phyloP scores from a whole-genome alignment of 2,329 filamentous ascomycete genomes.

The Colletotrichum cuscutae region DNA sequence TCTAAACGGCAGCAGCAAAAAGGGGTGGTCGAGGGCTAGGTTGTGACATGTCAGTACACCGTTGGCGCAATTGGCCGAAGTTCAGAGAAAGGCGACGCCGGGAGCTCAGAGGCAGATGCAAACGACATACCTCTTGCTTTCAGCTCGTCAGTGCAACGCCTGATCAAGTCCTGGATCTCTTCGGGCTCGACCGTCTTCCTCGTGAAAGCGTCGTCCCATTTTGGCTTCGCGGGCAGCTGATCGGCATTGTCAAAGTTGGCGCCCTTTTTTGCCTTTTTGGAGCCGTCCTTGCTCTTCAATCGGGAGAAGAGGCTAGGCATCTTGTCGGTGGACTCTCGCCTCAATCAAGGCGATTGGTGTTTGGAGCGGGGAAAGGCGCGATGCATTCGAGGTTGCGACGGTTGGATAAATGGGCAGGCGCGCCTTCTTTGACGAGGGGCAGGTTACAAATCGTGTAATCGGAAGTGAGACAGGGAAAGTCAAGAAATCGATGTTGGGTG shows the following conservation, averaged over 20 bases:
- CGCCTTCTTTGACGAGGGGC: conserved; percentile 18
- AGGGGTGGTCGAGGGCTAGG: conserved; percentile 86
- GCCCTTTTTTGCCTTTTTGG: conserved; percentile 74
- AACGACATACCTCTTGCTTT: conserved; percentile 85
- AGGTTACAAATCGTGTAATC: conserved; percentile 3
- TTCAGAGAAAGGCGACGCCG: conserved; percentile 36
- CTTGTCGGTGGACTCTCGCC: conserved; percentile 38
- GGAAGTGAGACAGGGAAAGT: conserved; percentile 15
- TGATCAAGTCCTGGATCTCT: conserved; percentile 88
- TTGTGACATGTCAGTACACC: conserved; percentile 10
- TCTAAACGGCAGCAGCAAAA: conserved; percentile 92
- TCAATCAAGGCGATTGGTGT: conserved; percentile 13
- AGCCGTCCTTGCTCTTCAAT: conserved; percentile 80
- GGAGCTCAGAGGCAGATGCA: conserved; percentile 27
- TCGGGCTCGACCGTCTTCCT: conserved; percentile 86
- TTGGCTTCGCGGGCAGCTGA: conserved; percentile 72
- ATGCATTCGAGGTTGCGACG: conserved; percentile 23
- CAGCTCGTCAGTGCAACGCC: conserved; percentile 87
- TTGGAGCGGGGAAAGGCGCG: conserved; percentile 14
- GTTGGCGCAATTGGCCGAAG: conserved; percentile 8
- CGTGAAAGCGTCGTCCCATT: conserved; percentile 89
- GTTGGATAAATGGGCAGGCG: conserved; percentile 10
- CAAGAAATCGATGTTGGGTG: conserved; percentile 6
- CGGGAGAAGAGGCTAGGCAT: conserved; percentile 71
- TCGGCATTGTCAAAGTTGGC: conserved; percentile 61